Evolutionary conservation across 768 basidiomycete genomes (phyloP).

Genomic region (Suillus weaverae): DNA sequence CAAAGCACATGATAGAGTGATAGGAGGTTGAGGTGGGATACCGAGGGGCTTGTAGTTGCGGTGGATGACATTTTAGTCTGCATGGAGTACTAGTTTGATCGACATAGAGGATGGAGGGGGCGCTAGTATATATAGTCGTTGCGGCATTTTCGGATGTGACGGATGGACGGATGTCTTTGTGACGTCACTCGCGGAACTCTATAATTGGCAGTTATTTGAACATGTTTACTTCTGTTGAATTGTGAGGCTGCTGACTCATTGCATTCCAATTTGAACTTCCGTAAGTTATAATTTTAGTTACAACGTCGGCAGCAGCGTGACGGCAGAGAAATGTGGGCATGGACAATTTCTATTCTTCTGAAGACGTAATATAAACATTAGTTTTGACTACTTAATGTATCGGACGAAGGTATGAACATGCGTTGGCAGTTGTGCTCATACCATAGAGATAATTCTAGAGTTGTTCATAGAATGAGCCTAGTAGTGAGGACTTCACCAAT

Average conservation of each 20-base stretch:
- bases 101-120: background rate
- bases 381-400: background rate
- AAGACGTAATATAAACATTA: background rate
- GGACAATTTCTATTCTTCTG: background rate
- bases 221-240: conserved; percentile 1
- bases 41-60: background rate
- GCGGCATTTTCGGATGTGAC: background rate
- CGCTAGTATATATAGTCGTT: background rate
- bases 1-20: background rate
- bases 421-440: background rate
- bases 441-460: background rate
- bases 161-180: background rate
- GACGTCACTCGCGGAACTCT: background rate
- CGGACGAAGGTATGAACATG: background rate
- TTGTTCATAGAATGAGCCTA: background rate
- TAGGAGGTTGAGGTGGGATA: background rate
- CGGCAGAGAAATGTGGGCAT: background rate
- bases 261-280: no score
- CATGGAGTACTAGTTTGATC: background rate
- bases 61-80: background rate
- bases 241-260: background rate
- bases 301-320: background rate
- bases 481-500: background rate
- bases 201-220: background rate
- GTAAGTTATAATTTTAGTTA: no score